Conservation (phyloP, 1,284 basidiomycete genomes). For the Microbotryum silenes-acaulis region DNA sequence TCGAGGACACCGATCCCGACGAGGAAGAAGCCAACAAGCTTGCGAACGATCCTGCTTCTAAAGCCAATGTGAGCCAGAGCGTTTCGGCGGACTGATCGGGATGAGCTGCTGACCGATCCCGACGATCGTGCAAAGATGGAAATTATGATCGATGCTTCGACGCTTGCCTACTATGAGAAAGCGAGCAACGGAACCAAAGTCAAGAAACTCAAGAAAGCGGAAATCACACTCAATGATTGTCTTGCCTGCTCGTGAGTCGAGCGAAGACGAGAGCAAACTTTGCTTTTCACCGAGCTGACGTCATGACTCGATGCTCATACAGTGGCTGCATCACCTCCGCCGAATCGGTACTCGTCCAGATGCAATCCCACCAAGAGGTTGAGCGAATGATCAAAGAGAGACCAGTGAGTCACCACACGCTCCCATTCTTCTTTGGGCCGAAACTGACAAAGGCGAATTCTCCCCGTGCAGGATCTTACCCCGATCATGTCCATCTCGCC, state of each 20-base stretch:
- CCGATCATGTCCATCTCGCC: constrained; percentile 83
- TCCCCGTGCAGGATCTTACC: constrained; percentile 45
- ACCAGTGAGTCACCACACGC: constrained; percentile 40
- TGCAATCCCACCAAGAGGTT: constrained; percentile 91
- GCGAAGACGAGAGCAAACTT: neutral
- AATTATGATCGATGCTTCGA: constrained; percentile 34
- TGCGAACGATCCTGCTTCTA: constrained; percentile 34
- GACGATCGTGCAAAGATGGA: constrained; percentile 23
- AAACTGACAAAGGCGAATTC: neutral
- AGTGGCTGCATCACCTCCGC: constrained; percentile 98
- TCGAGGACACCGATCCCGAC: constrained; percentile 35
- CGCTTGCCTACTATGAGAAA: constrained; percentile 31
- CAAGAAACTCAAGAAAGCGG: constrained; percentile 55
- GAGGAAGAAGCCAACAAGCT: neutral
- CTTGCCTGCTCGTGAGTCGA: constrained; percentile 48
- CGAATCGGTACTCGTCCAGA: constrained; percentile 92
- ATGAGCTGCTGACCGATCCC: neutral
- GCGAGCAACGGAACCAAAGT: constrained; percentile 15
- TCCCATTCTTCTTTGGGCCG: neutral
- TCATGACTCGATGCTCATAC: constrained; percentile 8
- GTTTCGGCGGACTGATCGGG: neutral
- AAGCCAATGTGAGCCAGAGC: constrained; percentile 25
- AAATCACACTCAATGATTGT: constrained; percentile 94
- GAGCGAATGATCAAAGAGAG: constrained; percentile 55
- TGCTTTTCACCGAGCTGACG: constrained; percentile 35